Evolutionary conservation across 352 stramenopile species (phyloP), one percentile per base, ranked within the genome.

Genomic region (Phytopythium sindhum): DNA sequence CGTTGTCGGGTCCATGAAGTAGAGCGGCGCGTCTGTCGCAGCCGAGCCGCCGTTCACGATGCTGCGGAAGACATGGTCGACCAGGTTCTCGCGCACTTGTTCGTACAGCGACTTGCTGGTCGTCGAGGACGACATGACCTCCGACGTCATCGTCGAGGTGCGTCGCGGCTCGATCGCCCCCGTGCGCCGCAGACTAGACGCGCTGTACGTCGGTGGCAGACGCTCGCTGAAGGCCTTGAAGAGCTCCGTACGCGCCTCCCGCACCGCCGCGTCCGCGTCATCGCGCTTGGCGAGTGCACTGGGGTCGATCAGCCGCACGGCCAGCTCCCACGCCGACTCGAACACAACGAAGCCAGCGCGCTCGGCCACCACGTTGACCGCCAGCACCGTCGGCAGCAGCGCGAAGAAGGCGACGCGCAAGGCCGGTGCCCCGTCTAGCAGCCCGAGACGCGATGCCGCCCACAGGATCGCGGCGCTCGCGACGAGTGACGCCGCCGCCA

Each of bases 61-160:
- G 17, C 61, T 68, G 19, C 62, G 50, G 60, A 91, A 89, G 21
- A 78, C 55, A 51, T 91, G 83, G 67, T 91, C 80, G 7, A 67
- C 69, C 19, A 91, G 56, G 8, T 75, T 73, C 23, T 76, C 74
- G 35, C 81, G 74, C 12, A 91, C 79, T 45, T 89, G 79, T 26
- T 90, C 80, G 44, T 91, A 91, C 12, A 91, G 63, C 35, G 80
- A 89, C 56, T 87, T 89, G 62, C 69, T 68, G 37, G 65, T 82
- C 21, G 75, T 78, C 29, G 62, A 70, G 56, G 60, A 72, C 24
- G 74, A 78, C 31, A 81, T 60, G 31, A 82, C 33, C 45, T 80
- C 72, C 24, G 47, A 54, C 11, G 47, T 53, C 47, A 53, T 11
- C 11, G 47, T 23, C 24, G 14, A 54, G 15, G 12, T 54, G 11